phyloP scores from a whole-genome alignment of 345 rosid genomes.

The Brassica juncea region DNA sequence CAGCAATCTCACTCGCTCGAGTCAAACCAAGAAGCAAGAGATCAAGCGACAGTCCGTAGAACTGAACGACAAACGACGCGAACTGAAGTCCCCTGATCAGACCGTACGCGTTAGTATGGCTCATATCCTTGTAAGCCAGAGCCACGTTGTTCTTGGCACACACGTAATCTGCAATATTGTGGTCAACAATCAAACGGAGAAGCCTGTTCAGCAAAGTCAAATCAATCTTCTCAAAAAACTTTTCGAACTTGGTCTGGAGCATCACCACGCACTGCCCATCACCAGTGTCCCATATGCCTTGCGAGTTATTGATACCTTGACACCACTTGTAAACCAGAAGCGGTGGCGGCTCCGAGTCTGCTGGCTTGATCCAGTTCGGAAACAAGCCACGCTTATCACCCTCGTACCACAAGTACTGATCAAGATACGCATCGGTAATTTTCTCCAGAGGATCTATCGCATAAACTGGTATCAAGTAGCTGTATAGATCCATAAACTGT shows the following conservation, averaged over 20 bases:
- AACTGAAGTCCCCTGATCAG: constrained; percentile 99
- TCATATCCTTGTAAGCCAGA: constrained; percentile 98
- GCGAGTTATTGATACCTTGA: constrained; percentile 97
- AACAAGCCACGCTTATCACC: constrained; percentile 98
- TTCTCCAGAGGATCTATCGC: constrained; percentile 98
- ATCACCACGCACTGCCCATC: constrained; percentile 99
- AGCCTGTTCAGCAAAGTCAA: constrained; percentile 99
- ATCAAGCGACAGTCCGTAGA: constrained; percentile 94
- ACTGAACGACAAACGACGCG: constrained; percentile 98
- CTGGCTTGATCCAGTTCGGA: constrained; percentile 99
- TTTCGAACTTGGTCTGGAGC: constrained; percentile 99
- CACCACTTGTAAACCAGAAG: constrained; percentile 99
- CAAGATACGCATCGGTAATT: constrained; percentile 98
- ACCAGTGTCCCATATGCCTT: constrained; percentile 97
- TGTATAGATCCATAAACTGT: constrained; percentile 98
- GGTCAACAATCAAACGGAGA: constrained; percentile 95
- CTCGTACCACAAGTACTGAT: constrained; percentile 98
- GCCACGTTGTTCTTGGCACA: constrained; percentile 98
- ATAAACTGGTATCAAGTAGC: constrained; percentile 96
- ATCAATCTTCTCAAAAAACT: constrained; percentile 97
- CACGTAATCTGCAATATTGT: constrained; percentile 97
- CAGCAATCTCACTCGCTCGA: constrained; percentile 99
- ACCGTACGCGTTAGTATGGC: constrained; percentile 97
- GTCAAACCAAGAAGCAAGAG: constrained; percentile 96
- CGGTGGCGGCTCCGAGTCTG: constrained; percentile 99